Evolutionary conservation across 495 filamentous ascomycete species (phyloP), one percentile per base, ranked within the genome.

Genomic region (Parmelia sp.): DNA sequence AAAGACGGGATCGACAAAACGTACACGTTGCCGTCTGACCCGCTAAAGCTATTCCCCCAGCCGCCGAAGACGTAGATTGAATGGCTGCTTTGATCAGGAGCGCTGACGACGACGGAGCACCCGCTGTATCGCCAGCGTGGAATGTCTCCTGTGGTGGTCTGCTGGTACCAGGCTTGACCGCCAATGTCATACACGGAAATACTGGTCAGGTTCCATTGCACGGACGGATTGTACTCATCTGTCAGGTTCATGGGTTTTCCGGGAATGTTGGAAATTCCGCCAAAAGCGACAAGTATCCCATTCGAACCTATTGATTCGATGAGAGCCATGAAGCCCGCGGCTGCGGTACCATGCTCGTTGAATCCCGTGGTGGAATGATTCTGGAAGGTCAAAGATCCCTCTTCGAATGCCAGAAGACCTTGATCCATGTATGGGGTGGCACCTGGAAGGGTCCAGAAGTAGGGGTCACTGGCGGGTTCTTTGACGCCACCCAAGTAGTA

Each of bases 51-150:
- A n/a, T 56, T 60, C 8, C 57, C 57, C 66, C 62, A 68, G 12
- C 66, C 66, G 31, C 66, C 66, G 49, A 68, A 68, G 14, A 65
- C 62, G 62, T 68, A 68, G 45, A 68, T 64, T 23, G 66, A 68
- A 15, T 68, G 66, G 53, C 66, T 68, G 39, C 66, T 68, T 33
- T 61, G 25, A 33, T 68, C 66, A 5, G 61, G 47, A 61, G 62
- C 66, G 49, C 62, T 68, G 7, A 51, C 58, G 36, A 40, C 57
- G 4, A 68, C 44, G 25, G 66, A 55, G 42, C 66, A 68, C 17
- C 66, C 66, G 25, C 31, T 49, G 10, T 60, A 56, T 25, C 62
- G 61, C 66, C 66, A 64, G 10, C 56, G 59, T 40, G 62, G 66
- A 36, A 61, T 57, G 58, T 68, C 66, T 31, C 66, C 66, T 21